Percentiles rank a stretch among this genome's conserved stretches.
Conservation (phyloP, 495 filamentous ascomycete genomes). For the Xylaria venustula region DNA sequence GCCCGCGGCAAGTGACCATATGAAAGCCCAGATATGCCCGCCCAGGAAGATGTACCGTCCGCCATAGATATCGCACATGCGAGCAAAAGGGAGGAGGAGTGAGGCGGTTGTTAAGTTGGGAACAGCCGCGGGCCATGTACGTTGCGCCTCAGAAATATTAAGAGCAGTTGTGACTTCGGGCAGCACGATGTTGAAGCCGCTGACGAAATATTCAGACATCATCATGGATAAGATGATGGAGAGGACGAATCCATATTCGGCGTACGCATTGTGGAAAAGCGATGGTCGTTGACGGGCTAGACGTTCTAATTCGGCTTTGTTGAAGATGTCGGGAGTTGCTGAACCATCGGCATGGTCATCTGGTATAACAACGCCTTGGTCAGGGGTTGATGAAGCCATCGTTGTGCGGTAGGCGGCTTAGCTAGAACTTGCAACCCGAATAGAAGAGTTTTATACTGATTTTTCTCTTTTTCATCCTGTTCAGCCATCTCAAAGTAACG, state of each 20-base stretch:
- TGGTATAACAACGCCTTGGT: slow-evolving; percentile 3
- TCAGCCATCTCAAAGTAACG: background rate
- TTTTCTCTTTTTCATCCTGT: background rate
- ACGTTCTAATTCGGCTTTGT: slow-evolving; percentile 53
- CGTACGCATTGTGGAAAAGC: slow-evolving; percentile 57
- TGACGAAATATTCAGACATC: slow-evolving; percentile 79
- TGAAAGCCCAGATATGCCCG: slow-evolving; percentile 68
- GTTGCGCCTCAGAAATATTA: slow-evolving; percentile 59
- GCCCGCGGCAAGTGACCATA: slow-evolving; percentile 72
- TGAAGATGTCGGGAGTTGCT: slow-evolving; percentile 8
- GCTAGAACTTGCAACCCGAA: background rate
- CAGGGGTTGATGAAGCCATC: slow-evolving; percentile 10
- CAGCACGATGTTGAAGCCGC: slow-evolving; percentile 80
- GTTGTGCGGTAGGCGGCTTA: background rate
- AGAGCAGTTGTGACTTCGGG: slow-evolving; percentile 65
- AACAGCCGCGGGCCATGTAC: slow-evolving; percentile 78
- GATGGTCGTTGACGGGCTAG: slow-evolving; percentile 71
- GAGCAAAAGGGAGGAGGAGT: slow-evolving; percentile 75
- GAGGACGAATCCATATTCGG: slow-evolving; percentile 70
- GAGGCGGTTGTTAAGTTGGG: slow-evolving; percentile 72
- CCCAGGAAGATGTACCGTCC: slow-evolving; percentile 68
- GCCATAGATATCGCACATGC: slow-evolving; percentile 75
- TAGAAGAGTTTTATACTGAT: background rate
- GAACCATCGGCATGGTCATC: slow-evolving; percentile 8
- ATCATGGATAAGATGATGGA: slow-evolving; percentile 73